These are phyloP conservation scores for Xerocomus spinulosus DNA, from an alignment of 768 basidiomycete species.

Conservation along the genomic window DNA sequence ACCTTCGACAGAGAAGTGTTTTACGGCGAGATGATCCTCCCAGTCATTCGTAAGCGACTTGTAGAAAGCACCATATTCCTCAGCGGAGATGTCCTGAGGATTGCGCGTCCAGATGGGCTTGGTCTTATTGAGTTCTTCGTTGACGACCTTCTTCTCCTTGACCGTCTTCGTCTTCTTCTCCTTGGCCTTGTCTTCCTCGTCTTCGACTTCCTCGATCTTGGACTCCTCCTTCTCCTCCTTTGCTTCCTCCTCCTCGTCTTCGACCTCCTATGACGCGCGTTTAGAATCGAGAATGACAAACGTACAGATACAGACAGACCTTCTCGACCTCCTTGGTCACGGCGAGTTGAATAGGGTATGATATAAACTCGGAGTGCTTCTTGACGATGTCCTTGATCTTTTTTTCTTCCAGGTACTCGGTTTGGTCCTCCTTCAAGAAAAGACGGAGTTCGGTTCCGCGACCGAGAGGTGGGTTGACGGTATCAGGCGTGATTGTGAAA, in stretches of 20 bases:
- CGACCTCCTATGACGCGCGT: conserved; percentile 61
- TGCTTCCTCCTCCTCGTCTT: conserved; percentile 72
- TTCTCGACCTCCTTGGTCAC: conserved; percentile 99
- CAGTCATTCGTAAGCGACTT: conserved; percentile 99
- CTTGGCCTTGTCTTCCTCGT: conserved; percentile 80
- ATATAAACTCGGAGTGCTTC: conserved; percentile 99
- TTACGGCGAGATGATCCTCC: conserved; percentile 99
- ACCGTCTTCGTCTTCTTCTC: conserved; percentile 93
- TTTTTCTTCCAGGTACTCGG: conserved; percentile 99
- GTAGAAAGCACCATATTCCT: conserved; percentile 97
- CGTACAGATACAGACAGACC: conserved; percentile 43
- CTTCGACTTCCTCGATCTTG: conserved; percentile 80
- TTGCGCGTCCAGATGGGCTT: conserved; percentile 99
- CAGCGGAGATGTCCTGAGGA: conserved; percentile 85
- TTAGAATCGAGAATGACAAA: conserved; percentile 1
- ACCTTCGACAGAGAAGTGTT: conserved; percentile 99
- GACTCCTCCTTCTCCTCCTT: conserved; percentile 71
- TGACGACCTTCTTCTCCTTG: conserved; percentile 81
- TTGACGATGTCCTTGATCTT: conserved; percentile 99
- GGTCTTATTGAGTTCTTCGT: conserved; percentile 99
- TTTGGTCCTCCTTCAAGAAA: conserved; percentile 96
- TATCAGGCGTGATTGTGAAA: conserved; percentile 96
- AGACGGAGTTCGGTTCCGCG: conserved; percentile 93
- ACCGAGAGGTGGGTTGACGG: conserved; percentile 81
- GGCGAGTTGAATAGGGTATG: conserved; percentile 97